These are phyloP conservation scores for Garcia nutans DNA, from an alignment of 345 rosid genomes.

Conservation along the genomic window DNA sequence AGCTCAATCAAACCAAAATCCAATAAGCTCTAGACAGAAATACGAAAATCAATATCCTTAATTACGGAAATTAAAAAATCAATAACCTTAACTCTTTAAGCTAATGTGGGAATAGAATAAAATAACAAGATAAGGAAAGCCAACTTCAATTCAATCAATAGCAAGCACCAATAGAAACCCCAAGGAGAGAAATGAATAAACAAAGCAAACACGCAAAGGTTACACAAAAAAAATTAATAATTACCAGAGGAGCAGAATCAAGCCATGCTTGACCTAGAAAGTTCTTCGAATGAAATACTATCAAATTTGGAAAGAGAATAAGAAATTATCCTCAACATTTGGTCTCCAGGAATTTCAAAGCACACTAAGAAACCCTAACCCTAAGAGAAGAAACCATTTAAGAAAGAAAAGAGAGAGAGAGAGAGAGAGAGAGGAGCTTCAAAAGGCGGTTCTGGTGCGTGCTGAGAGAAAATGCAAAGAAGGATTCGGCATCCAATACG, in stretches of 20 bases:
- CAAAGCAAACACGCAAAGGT: constrained; percentile 9
- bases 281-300: constrained; percentile 22
- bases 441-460: constrained; percentile 21
- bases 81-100: not conserved
- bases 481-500: constrained; percentile 27
- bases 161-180: not conserved
- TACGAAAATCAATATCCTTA: no score
- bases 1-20: not conserved
- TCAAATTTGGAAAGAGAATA: constrained; percentile 12
- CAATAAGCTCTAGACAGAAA: not conserved
- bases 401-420: constrained; percentile 9
- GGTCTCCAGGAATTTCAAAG: constrained; percentile 4
- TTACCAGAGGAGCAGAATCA: constrained; percentile 45
- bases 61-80: no score
- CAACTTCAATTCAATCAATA: not conserved
- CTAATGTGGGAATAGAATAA: not conserved
- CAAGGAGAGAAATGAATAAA: not conserved
- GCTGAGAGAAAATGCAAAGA: constrained; percentile 18
- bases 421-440: not conserved
- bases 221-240: constrained; percentile 6
- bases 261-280: constrained; percentile 39
- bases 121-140: not conserved
- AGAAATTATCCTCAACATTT: constrained; percentile 20
- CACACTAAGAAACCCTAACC: constrained; percentile 52
- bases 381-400: constrained; percentile 11